Base-by-base conservation (phyloP, 2,329 filamentous ascomycete species). In the Apiospora pterosperma region DNA sequence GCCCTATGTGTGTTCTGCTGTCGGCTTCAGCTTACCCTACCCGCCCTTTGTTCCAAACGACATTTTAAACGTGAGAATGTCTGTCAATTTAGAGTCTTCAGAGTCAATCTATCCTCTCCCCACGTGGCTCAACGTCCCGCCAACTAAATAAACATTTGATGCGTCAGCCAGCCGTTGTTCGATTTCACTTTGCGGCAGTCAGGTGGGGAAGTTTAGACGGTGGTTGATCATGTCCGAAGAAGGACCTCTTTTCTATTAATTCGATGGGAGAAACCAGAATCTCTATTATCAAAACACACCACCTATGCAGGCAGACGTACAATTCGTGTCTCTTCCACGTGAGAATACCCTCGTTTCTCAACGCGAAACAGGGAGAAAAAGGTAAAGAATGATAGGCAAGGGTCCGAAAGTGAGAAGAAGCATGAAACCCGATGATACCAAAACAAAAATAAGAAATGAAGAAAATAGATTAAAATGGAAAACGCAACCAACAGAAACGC, bases 331-430 rank as follows among this genome's bases (percentile, higher is more conserved):
- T 34, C 25, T 11, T 34, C 21, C 7, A 19, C 28, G 3, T n/a
- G 48, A 34, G 48, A n/a, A n/a, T 19, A 34, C 7, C 48, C n/a
- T 55, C 48, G 48, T 55, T 55, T 11, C 48, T 25, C 11, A 19
- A 19, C 16, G 14, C 48, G 48, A n/a, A 31, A 55, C 48, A n/a
- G 5, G 42, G 25, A 63, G n/a, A 62, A 59, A 64, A 62, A 44
- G 61, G 59, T 58, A 66, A 67, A 63, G 66, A 62, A 69, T 59
- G 59, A 65, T 61, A 19, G 63, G 42, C 39, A 36, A 62, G 59
- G 63, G 60, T 67, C 14, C 25, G 55, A 68, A 72, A 64, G 76
- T 73, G 34, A 69, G 77, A 44, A 73, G 66, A 64, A 66, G 44
- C 39, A 66, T 60, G 60, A 62, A 62, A 65, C 42, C 66, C 21